Conservation (phyloP, 2,329 filamentous ascomycete genomes). For the Ophiocordyceps camponoti-rufipedis region DNA sequence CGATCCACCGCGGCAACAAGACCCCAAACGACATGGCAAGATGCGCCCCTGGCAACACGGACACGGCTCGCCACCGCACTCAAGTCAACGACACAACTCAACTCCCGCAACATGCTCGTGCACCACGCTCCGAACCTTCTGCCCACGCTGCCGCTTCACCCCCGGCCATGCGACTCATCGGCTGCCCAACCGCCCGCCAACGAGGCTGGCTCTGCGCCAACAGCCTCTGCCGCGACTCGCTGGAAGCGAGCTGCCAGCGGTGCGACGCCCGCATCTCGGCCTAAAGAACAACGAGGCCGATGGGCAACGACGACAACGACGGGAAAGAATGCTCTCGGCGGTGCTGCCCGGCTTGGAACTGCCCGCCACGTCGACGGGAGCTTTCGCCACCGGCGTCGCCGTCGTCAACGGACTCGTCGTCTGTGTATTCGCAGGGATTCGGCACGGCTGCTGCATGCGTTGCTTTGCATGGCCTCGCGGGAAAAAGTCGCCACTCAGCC, state of each 20-base stretch:
- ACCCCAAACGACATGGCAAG: no score
- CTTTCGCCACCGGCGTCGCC: neutral
- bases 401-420: neutral
- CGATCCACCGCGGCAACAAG: no score
- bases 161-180: neutral
- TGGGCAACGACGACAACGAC: neutral
- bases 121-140: neutral
- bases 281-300: no score
- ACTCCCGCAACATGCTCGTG: neutral
- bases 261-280: neutral
- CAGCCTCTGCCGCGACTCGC: neutral
- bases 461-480: no score
- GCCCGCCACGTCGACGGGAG: neutral
- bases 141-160: neutral
- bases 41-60: neutral
- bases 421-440: neutral
- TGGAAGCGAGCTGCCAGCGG: neutral
- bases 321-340: no score
- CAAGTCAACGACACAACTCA: neutral
- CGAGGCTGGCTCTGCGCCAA: neutral
- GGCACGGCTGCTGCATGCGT: slow-evolving; percentile 22
- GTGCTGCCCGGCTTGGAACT: neutral
- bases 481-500: no score
- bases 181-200: neutral
- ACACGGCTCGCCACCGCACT: neutral